Base-by-base conservation (phyloP, 805 yeast species). In the Yarrowia sp. region DNA sequence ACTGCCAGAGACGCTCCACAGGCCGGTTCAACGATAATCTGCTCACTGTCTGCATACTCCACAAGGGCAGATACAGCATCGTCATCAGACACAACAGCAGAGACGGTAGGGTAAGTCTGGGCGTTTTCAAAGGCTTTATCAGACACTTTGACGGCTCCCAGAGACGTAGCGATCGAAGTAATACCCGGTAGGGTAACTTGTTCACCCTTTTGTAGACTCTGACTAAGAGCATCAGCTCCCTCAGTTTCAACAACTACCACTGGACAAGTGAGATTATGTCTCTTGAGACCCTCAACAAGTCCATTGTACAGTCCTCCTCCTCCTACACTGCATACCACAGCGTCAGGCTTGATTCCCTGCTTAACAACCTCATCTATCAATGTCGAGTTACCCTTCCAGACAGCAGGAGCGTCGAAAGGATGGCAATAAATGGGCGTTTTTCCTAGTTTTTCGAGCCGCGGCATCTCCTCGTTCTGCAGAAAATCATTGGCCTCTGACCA, bases 341-440 rank as follows among this genome's bases (percentile, higher is more conserved):
- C 97, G 68, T 83, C 84, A 66, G 93, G 82, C 0, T 15, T 58
- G 18, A 58, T 22, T 17, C 43, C 43, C 32, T 48, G 44, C 11
- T 33, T 45, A 60, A 90, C 78, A 32, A 92, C 77, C 77, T 92
- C 98, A 82, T 89, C 84, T 1, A 96, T 95, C 67, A 91, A 83
- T 36, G 96, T 89, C 66, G 96, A 96, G 76, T 92, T 96, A n/a
- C 98, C 98, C 6, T 96, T 96, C 79, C 93, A 89, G 68, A 92
- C 93, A 67, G 85, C 85, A 1, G 97, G 97, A 72, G 90, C 96
- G 72, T 92, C 92, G 74, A 90, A 92, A 0, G 98, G 98, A 31
- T 97, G 97, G 66, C 80, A 83, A 73, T 91, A 92, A 15, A 96
- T 91, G 32, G 90, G 81, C 58, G 88, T 88, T 71, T 88, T 96